Evolutionary conservation across 352 stramenopile genomes (phyloP).

Genomic region (Salisapilia sapeloensis): DNA sequence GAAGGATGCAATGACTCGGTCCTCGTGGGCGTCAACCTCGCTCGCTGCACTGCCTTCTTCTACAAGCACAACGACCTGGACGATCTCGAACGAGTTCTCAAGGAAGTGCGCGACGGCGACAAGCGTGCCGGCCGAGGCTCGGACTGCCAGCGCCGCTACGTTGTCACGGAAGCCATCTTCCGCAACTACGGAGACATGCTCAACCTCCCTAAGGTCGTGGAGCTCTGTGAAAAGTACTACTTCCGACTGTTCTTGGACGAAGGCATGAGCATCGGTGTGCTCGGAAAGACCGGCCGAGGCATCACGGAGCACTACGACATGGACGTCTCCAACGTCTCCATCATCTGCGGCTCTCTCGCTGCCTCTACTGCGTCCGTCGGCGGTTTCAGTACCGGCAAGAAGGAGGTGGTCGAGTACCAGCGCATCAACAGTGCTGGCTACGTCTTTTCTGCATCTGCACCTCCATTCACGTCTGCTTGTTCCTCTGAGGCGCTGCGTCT

Average conservation of each 20-base stretch:
- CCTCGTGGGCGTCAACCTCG: constrained; percentile 84
- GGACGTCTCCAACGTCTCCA: constrained; percentile 76
- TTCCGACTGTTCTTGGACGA: constrained; percentile 84
- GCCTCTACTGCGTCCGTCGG: constrained; percentile 88
- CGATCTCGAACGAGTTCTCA: constrained; percentile 89
- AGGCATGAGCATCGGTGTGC: constrained; percentile 86
- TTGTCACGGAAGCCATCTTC: constrained; percentile 97
- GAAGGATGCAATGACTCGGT: constrained; percentile 93
- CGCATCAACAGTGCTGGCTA: constrained; percentile 95
- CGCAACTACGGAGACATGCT: constrained; percentile 92
- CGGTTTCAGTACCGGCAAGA: constrained; percentile 91
- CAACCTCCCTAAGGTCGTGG: constrained; percentile 86
- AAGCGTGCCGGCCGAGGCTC: constrained; percentile 57
- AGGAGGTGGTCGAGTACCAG: constrained; percentile 97
- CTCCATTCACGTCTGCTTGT: constrained; percentile 89
- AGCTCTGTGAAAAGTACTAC: constrained; percentile 82
- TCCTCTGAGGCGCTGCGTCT: constrained; percentile 76
- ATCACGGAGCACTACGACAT: constrained; percentile 75
- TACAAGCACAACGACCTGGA: constrained; percentile 98
- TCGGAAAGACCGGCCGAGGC: constrained; percentile 82
- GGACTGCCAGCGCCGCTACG: constrained; percentile 88
- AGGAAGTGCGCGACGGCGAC: constrained; percentile 78
- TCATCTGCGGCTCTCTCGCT: constrained; percentile 90
- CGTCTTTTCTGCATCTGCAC: constrained; percentile 95
- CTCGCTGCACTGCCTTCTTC: constrained; percentile 85